A percentile compares a stretch with the other conserved stretches of the same genome.
phyloP scores from a whole-genome alignment of 2,329 filamentous ascomycete species.

The Pseudogymnoascus verrucosus region DNA sequence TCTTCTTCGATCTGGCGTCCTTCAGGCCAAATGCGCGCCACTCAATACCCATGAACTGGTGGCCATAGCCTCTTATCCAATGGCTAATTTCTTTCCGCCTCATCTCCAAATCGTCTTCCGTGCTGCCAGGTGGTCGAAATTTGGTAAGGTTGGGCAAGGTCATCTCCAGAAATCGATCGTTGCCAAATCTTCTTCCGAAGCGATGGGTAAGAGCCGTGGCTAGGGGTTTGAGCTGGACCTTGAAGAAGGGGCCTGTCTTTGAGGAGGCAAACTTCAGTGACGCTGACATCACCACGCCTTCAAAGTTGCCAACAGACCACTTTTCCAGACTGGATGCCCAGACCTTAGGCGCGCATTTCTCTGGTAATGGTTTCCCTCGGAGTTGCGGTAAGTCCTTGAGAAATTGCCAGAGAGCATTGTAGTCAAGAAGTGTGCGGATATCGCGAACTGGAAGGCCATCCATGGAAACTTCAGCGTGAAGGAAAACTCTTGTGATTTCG shows the following conservation, averaged over 20 bases:
- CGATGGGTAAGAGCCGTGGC: slow-evolving; percentile 43
- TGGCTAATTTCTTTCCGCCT: slow-evolving; percentile 30
- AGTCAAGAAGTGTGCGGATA: slow-evolving; percentile 26
- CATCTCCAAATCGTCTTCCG: slow-evolving; percentile 27
- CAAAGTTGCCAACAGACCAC: slow-evolving; percentile 27
- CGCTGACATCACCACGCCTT: slow-evolving; percentile 37
- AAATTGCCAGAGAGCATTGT: slow-evolving; percentile 35
- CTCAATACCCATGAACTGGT: slow-evolving; percentile 21
- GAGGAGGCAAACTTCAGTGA: slow-evolving; percentile 31
- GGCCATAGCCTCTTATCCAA: slow-evolving; percentile 31
- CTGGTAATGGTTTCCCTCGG: slow-evolving; percentile 39
- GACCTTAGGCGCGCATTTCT: slow-evolving; percentile 34
- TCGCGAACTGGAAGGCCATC: slow-evolving; percentile 9
- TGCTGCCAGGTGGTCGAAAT: slow-evolving; percentile 20
- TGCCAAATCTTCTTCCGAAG: slow-evolving; percentile 46
- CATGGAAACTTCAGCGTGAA: slow-evolving; percentile 21
- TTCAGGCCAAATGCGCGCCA: slow-evolving; percentile 26
- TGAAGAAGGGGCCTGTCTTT: slow-evolving; percentile 34
- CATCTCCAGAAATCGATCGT: slow-evolving; percentile 51
- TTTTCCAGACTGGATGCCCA: slow-evolving; percentile 32
- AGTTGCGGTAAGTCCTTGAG: slow-evolving; percentile 36
- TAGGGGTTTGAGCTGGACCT: slow-evolving; percentile 40
- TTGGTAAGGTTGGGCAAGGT: slow-evolving; percentile 38
- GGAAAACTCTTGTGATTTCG: slow-evolving; percentile 25
- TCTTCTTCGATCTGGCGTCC: slow-evolving; percentile 17